Percentiles rank a stretch among this genome's conserved stretches.
Evolutionary conservation across 2,329 filamentous ascomycete species (phyloP).

Genomic region (Tothia fuscella): DNA sequence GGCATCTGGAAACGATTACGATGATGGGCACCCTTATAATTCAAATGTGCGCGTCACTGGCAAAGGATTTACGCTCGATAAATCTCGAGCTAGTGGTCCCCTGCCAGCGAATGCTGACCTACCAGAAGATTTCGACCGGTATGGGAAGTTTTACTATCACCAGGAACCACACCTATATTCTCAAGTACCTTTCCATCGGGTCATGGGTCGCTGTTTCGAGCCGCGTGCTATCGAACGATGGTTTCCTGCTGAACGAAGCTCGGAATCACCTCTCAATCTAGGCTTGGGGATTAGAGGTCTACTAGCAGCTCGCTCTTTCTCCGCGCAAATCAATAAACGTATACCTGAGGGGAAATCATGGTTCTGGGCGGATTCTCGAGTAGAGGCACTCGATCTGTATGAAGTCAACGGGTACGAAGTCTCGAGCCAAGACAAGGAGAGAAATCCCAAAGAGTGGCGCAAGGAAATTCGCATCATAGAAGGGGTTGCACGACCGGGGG

Average conservation of each 20-base stretch:
- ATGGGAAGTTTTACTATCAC: conserved; percentile 41
- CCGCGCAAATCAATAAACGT: conserved; percentile 34
- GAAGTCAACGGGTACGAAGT: conserved; percentile 43
- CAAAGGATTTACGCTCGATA: conserved; percentile 33
- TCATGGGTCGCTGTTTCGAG: conserved; percentile 45
- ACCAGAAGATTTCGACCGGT: conserved; percentile 29
- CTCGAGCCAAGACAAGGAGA: conserved; percentile 31
- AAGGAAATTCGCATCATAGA: conserved; percentile 34
- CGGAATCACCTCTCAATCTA: no score
- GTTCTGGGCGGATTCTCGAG: conserved; percentile 46
- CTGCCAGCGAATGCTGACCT: conserved; percentile 19
- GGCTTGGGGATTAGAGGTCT: conserved; percentile 36
- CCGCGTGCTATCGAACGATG: conserved; percentile 35
- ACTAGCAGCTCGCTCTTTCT: conserved; percentile 35
- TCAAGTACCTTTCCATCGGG: conserved; percentile 37
- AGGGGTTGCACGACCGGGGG: conserved; percentile 16
- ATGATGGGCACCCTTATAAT: conserved; percentile 34
- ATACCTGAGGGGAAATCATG: conserved; percentile 36
- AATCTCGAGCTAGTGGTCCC: conserved; percentile 18
- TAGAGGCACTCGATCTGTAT: conserved; percentile 43
- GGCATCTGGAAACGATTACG: conserved; percentile 32
- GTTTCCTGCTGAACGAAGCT: conserved; percentile 20
- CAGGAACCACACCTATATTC: conserved; percentile 30
- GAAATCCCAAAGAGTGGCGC: conserved; percentile 35
- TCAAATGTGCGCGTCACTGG: conserved; percentile 38